Percentiles rank a stretch among this genome's conserved stretches.
Evolutionary conservation across 257 asterid species (phyloP).

Genomic region (Buddleja alternifolia): DNA sequence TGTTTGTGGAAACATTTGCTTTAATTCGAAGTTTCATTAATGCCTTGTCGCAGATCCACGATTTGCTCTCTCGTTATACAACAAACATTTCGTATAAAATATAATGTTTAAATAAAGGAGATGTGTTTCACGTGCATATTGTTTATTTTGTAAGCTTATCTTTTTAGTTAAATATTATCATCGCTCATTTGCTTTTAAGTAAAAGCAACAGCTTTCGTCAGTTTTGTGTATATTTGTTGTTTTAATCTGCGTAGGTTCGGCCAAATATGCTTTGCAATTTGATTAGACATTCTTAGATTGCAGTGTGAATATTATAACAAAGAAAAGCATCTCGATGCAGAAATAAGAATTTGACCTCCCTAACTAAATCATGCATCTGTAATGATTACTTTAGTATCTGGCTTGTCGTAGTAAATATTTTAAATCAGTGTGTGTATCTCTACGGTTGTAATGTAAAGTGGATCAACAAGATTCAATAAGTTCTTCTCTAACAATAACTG

Average conservation of each 20-base stretch:
- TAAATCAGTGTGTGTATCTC: not conserved
- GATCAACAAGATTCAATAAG: not conserved
- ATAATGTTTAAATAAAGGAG: constrained; percentile 17
- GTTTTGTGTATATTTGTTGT: not conserved
- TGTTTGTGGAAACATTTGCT: constrained; percentile 30
- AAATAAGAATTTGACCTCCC: constrained; percentile 18
- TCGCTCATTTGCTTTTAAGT: not conserved
- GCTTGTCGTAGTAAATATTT: not conserved
- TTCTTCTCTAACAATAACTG: not conserved
- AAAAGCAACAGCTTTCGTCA: constrained; percentile 7
- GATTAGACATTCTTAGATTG: constrained; percentile 16
- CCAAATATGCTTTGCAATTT: not conserved
- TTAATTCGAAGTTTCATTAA: constrained; percentile 33
- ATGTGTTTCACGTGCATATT: constrained; percentile 28
- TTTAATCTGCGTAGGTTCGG: not conserved
- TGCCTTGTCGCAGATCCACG: constrained; percentile 45
- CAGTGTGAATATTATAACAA: constrained; percentile 1
- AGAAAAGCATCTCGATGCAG: not conserved
- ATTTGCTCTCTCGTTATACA: constrained; percentile 38
- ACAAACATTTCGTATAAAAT: constrained; percentile 25
- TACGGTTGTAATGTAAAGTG: constrained; percentile 3
- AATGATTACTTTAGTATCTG: not conserved
- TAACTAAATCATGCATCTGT: constrained; percentile 9
- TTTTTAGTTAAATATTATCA: constrained; percentile 10
- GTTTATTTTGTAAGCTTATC: constrained; percentile 18